Conservation (phyloP, 2,329 filamentous ascomycete species). For the Fusarium mundagurra region DNA sequence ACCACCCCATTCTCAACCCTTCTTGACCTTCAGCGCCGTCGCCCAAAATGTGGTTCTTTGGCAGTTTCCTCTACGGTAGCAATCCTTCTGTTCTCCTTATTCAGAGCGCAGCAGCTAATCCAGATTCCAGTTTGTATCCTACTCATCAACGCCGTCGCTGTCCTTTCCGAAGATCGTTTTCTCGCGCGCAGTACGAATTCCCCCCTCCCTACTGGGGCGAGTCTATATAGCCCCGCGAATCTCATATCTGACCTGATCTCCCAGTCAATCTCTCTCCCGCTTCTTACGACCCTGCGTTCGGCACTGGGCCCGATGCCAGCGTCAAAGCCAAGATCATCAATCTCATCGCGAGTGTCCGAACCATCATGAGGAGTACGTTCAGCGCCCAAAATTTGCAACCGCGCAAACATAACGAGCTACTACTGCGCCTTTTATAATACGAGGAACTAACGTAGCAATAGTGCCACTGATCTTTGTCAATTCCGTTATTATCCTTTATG, state of each 20-base stretch:
- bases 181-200: slow-evolving; percentile 69
- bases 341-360: slow-evolving; percentile 88
- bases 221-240: neutral
- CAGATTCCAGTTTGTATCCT: slow-evolving; percentile 72
- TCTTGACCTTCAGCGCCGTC: neutral
- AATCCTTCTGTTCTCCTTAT: neutral
- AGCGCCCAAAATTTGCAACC: neutral
- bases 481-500: slow-evolving; percentile 83
- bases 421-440: neutral
- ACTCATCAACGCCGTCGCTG: slow-evolving; percentile 90
- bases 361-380: slow-evolving; percentile 83
- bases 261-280: slow-evolving; percentile 78
- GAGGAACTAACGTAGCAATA: slow-evolving; percentile 49
- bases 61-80: slow-evolving; percentile 74
- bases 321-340: slow-evolving; percentile 89
- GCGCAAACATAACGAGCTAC: neutral
- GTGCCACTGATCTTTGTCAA: slow-evolving; percentile 89
- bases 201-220: neutral
- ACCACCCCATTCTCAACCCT: neutral
- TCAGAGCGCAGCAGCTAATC: slow-evolving; percentile 17
- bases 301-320: slow-evolving; percentile 75
- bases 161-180: slow-evolving; percentile 95
- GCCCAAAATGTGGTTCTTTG: slow-evolving; percentile 71
- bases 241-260: slow-evolving; percentile 18
- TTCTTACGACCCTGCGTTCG: slow-evolving; percentile 80